These are phyloP conservation scores for Umbelopsis ramanniana DNA, from an alignment of 192 early-diverging fungal genomes.

Conservation along the genomic window DNA sequence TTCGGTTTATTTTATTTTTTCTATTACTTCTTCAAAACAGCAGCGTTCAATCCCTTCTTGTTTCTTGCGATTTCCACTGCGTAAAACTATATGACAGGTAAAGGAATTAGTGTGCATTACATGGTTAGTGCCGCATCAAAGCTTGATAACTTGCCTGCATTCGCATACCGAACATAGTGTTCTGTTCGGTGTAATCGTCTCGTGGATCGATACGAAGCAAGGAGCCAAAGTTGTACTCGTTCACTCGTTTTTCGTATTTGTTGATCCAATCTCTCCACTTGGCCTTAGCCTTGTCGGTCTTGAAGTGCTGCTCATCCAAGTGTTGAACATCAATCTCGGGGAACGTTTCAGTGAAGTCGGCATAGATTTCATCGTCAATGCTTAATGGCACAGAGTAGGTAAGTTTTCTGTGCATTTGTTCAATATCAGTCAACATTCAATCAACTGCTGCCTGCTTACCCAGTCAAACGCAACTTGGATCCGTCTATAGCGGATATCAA, in stretches of 20 bases:
- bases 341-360: constrained; percentile 76
- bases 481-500: constrained; percentile 73
- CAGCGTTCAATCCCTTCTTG: constrained; percentile 77
- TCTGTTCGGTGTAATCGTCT: constrained; percentile 84
- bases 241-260: constrained; percentile 85
- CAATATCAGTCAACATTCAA: background rate
- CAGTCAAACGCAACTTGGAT: constrained; percentile 79
- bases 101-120: constrained; percentile 18
- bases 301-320: constrained; percentile 84
- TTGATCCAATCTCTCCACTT: constrained; percentile 90
- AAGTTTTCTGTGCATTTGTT: background rate
- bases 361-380: constrained; percentile 85
- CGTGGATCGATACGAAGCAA: constrained; percentile 76
- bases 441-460: constrained; percentile 45
- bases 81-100: constrained; percentile 66
- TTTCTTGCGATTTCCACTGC: constrained; percentile 93
- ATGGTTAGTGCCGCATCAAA: too few species aligned
- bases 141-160: constrained; percentile 32
- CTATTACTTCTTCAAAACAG: constrained; percentile 36
- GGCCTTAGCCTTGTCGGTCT: constrained; percentile 77
- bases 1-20: background rate
- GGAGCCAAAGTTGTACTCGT: constrained; percentile 94
- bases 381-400: constrained; percentile 32
- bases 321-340: constrained; percentile 72
- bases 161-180: constrained; percentile 87